Base-by-base conservation (phyloP, 2,329 filamentous ascomycete genomes). In the Curvularia sp. region DNA sequence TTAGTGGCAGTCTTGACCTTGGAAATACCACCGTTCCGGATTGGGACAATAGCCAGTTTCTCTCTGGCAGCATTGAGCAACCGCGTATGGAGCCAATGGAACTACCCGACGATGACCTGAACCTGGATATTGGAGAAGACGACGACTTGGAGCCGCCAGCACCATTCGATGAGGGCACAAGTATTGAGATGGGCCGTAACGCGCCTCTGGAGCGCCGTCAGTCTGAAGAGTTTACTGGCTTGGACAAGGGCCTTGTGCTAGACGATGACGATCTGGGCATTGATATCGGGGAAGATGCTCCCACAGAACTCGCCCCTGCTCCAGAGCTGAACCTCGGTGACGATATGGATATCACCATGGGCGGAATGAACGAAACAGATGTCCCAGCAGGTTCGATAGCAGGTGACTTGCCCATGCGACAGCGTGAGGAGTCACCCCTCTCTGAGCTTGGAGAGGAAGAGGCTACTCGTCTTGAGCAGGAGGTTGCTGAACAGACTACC, bases 131-230 rank as follows among this genome's bases (percentile, higher is more conserved):
- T 60, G 86, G 84, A 32, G 84, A 87, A 51, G 78, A 75, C 63
- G 53, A 74, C 25, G 70, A 71, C n/a, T 47, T 58, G 39, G 51
- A 58, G 23, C 53, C 59, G 12, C 42, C 58, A 19, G 19, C 42
- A 1, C 54, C 63, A 46, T 68, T 69, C 51, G 60, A 82, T 54
- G 74, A 76, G 28, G 72, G 69, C 21, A 78, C 81, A 59, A 95
- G 89, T 70, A 88, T 97, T 57, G 95, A 99, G 88, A 84, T 92
- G 68, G 95, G 94, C 72, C 90, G 94, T 87, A 89, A 96, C 67
- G 93, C 91, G 19, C 88, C 91, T 4, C 83, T 86, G 15, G 82
- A 89, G 34, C 69, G 74, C 54, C 66, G 68, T 10, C 52, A 61
- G 19, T 74, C 72, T 2, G 74, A 77, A 27, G 76, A 78, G 23